Percentiles rank a stretch among this genome's conserved stretches.
Conservation (phyloP, 331 rosid species). For the Phaseolus coccineus region DNA sequence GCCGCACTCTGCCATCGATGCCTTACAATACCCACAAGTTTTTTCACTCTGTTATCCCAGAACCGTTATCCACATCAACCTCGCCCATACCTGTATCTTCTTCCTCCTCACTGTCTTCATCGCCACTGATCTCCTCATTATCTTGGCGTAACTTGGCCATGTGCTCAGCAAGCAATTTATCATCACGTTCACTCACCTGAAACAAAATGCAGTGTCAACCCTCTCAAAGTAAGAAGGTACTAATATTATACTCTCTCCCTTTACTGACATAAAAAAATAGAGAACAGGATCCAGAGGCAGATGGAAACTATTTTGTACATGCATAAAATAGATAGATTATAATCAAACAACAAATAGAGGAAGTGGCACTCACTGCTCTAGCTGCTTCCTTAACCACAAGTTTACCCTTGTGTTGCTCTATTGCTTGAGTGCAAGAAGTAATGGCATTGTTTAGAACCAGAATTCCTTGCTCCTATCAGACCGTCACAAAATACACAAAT, state of each 20-base stretch:
- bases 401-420: conserved; percentile 90
- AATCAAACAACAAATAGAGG: conserved; percentile 5
- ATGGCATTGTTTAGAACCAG: conserved; percentile 79
- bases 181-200: conserved; percentile 97
- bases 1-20: conserved; percentile 40
- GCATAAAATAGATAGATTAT: neutral
- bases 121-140: conserved; percentile 85
- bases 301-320: conserved; percentile 1
- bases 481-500: conserved; percentile 22
- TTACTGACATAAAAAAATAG: neutral
- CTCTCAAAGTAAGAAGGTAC: neutral
- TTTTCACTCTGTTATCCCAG: conserved; percentile 67
- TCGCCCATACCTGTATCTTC: conserved; percentile 99
- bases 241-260: neutral
- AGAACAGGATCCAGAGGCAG: conserved; percentile 32
- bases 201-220: conserved; percentile 47
- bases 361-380: conserved; percentile 82
- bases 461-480: conserved; percentile 90
- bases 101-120: conserved; percentile 94
- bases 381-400: conserved; percentile 83
- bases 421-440: conserved; percentile 71
- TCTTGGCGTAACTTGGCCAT: conserved; percentile 88
- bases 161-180: conserved; percentile 86
- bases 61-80: conserved; percentile 71
- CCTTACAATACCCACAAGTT: conserved; percentile 4